Evolutionary conservation across 2,329 filamentous ascomycete genomes (phyloP).

Genomic region (Stemphylium vesicarium): DNA sequence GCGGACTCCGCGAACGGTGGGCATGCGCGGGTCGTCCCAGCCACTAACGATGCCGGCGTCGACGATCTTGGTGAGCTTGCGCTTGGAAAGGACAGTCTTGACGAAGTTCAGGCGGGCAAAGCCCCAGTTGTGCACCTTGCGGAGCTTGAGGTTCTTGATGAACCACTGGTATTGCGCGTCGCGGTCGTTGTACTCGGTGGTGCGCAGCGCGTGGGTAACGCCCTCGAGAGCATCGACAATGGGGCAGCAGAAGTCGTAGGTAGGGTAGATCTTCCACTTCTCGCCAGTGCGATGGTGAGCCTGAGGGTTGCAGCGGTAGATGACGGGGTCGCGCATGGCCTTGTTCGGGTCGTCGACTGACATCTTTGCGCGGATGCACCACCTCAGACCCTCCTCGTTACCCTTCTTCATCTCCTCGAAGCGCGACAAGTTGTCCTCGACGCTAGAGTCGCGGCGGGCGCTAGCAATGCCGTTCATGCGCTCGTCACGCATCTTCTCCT

Average conservation of each 20-base stretch:
- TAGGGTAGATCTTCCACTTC: slow-evolving; percentile 85
- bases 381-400: slow-evolving; percentile 76
- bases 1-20: slow-evolving; percentile 79
- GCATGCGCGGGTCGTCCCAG: slow-evolving; percentile 89
- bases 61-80: slow-evolving; percentile 84
- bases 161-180: slow-evolving; percentile 91
- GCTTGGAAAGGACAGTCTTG: slow-evolving; percentile 81
- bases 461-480: slow-evolving; percentile 84
- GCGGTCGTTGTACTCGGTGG: slow-evolving; percentile 86
- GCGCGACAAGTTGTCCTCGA: slow-evolving; percentile 83
- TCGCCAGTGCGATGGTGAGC: slow-evolving; percentile 79
- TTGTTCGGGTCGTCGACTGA: slow-evolving; percentile 92
- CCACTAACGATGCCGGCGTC: slow-evolving; percentile 77
- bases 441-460: slow-evolving; percentile 74
- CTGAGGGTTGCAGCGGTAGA: slow-evolving; percentile 87
- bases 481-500: slow-evolving; percentile 85
- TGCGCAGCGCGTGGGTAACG: slow-evolving; percentile 81
- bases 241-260: slow-evolving; percentile 85
- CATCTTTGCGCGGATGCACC: slow-evolving; percentile 95
- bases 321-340: slow-evolving; percentile 93
- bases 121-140: slow-evolving; percentile 83
- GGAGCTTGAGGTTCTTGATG: slow-evolving; percentile 73
- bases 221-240: slow-evolving; percentile 82
- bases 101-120: slow-evolving; percentile 86
- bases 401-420: slow-evolving; percentile 95